These are phyloP conservation scores for Rhizopus stolonifer DNA, from an alignment of 371 early-diverging fungal genomes.

Conservation along the genomic window DNA sequence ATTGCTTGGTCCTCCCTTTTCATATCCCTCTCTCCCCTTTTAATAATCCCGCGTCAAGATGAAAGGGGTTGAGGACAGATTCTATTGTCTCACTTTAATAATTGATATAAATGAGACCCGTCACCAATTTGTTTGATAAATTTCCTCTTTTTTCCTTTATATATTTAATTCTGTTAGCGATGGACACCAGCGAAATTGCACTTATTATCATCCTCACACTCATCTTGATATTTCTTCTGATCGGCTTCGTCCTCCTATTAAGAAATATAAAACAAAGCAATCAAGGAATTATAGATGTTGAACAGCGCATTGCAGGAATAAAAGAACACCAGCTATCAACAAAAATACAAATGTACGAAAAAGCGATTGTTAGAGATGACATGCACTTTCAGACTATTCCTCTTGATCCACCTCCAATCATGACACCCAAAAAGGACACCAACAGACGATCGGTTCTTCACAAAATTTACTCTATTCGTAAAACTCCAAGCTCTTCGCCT, in stretches of 20 bases:
- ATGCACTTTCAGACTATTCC: neutral
- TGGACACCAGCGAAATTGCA: slow-evolving; percentile 13
- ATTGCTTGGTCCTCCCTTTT: neutral
- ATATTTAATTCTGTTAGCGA: slow-evolving; percentile 10
- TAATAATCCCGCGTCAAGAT: no score
- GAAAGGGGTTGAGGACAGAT: no score
- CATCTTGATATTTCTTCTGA: slow-evolving; percentile 12
- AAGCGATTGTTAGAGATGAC: neutral
- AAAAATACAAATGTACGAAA: neutral
- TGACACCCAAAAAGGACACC: neutral
- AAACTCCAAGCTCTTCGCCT: no score
- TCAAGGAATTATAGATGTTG: neutral
- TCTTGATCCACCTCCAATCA: neutral
- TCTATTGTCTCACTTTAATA: no score
- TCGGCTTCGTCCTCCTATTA: slow-evolving; percentile 7
- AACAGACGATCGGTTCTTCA: neutral
- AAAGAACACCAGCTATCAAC: neutral
- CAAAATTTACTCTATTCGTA: no score
- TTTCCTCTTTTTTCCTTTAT: neutral
- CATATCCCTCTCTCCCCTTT: neutral
- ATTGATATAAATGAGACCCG: no score
- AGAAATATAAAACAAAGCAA: no score
- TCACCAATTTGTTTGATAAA: neutral
- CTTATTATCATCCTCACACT: slow-evolving; percentile 20
- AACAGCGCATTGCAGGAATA: neutral